Conservation (phyloP, 352 stramenopile genomes). For the Albugo laibachii region DNA sequence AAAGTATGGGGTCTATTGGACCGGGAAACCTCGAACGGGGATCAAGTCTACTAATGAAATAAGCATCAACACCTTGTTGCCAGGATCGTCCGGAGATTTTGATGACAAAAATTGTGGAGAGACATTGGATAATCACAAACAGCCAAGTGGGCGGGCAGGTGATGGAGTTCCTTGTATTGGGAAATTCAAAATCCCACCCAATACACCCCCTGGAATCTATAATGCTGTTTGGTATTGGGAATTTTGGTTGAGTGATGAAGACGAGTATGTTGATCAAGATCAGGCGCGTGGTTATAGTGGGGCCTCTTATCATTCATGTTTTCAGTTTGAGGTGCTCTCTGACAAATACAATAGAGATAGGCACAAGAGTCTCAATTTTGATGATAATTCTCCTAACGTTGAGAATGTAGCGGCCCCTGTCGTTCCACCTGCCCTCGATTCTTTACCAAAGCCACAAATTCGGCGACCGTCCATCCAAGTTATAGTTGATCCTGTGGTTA, state of each 20-base stretch:
- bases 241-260: constrained; percentile 29
- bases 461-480: no score
- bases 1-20: constrained; percentile 46
- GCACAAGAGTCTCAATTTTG: no score
- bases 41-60: constrained; percentile 29
- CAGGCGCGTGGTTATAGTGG: constrained; percentile 37
- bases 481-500: no score
- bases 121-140: constrained; percentile 19
- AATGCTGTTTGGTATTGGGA: constrained; percentile 60
- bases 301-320: constrained; percentile 43
- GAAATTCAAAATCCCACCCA: constrained; percentile 21
- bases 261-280: constrained; percentile 25
- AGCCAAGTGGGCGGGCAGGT: constrained; percentile 23
- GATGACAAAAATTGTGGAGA: constrained; percentile 45
- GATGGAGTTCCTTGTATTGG: constrained; percentile 42
- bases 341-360: no score
- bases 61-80: constrained; percentile 20
- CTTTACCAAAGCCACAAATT: no score
- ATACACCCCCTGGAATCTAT: constrained; percentile 25
- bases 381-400: no score
- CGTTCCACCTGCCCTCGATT: no score
- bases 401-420: no score
- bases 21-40: constrained; percentile 14
- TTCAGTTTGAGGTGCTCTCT: constrained; percentile 27
- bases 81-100: constrained; percentile 22